Percentiles rank a stretch among this genome's conserved stretches.
phyloP scores from a whole-genome alignment of 2,329 filamentous ascomycete species.

The Cladobotryum protrusum region DNA sequence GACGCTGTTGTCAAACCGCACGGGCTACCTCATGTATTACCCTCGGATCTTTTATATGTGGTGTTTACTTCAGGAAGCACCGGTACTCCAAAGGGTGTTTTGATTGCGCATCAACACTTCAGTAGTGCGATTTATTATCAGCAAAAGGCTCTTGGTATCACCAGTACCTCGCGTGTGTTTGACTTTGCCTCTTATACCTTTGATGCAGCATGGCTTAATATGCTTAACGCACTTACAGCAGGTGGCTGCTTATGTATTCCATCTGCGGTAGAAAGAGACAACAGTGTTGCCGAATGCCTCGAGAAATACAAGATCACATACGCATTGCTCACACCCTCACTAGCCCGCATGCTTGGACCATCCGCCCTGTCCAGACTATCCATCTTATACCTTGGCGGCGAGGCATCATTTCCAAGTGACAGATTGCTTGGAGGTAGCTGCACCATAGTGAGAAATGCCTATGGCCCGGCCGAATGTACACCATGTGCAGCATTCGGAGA shows the following conservation, averaged over 20 bases:
- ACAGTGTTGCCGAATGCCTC: slow-evolving; percentile 11
- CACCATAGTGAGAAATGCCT: too few relatives aligned
- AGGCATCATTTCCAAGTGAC: too few relatives aligned
- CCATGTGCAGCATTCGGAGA: too few relatives aligned
- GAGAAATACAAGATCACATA: slow-evolving; percentile 3
- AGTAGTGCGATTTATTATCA: slow-evolving; percentile 34
- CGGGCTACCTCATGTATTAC: too few relatives aligned
- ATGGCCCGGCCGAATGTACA: too few relatives aligned
- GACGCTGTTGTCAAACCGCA: too few relatives aligned
- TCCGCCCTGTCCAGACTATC: too few relatives aligned
- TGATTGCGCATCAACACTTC: slow-evolving; percentile 36
- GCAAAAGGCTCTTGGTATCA: slow-evolving; percentile 17
- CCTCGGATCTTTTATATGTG: slow-evolving; percentile 22
- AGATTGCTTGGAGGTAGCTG: too few relatives aligned
- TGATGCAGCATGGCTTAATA: slow-evolving; percentile 9
- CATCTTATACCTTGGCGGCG: too few relatives aligned
- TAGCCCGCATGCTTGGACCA: not conserved
- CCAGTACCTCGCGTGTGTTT: slow-evolving; percentile 1
- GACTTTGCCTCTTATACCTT: slow-evolving; percentile 15
- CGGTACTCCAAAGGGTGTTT: slow-evolving; percentile 47
- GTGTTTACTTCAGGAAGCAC: slow-evolving; percentile 53
- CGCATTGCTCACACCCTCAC: slow-evolving; percentile 13
- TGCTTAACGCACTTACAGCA: slow-evolving; percentile 9
- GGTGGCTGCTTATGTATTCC: slow-evolving; percentile 15
- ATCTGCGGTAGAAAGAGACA: slow-evolving; percentile 9